Conservation (phyloP, 768 basidiomycete species). For the Kwoniella shandongensis region DNA sequence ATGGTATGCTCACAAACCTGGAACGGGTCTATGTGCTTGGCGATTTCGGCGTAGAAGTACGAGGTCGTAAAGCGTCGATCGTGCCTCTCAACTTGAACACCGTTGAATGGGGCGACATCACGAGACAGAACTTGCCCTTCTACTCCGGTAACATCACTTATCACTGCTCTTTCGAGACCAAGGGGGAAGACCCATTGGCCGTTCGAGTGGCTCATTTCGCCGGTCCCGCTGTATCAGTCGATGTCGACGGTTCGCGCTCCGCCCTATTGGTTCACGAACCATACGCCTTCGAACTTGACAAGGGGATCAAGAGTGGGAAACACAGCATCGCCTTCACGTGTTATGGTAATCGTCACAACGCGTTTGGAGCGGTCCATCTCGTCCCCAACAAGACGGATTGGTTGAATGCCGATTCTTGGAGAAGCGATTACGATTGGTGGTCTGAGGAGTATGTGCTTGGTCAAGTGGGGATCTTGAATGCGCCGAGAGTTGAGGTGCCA, state of each 20-base stretch:
- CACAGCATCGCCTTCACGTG: constrained; percentile 30
- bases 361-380: constrained; percentile 38
- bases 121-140: constrained; percentile 36
- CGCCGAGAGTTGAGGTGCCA: constrained; percentile 31
- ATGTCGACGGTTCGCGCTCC: constrained; percentile 18
- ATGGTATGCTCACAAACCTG: constrained; percentile 25
- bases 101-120: constrained; percentile 32
- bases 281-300: constrained; percentile 17
- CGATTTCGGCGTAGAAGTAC: constrained; percentile 34
- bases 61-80: constrained; percentile 20
- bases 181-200: constrained; percentile 7
- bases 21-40: constrained; percentile 38
- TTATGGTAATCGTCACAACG: constrained; percentile 42
- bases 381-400: constrained; percentile 35
- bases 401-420: constrained; percentile 34
- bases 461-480: constrained; percentile 30
- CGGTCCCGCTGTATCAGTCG: constrained; percentile 28
- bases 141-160: constrained; percentile 40
- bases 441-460: constrained; percentile 37
- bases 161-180: constrained; percentile 18
- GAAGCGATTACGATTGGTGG: constrained; percentile 41
- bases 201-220: constrained; percentile 27
- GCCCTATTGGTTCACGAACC: constrained; percentile 27
- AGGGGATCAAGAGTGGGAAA: constrained; percentile 6
- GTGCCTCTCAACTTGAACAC: constrained; percentile 18